These are phyloP conservation scores for Blepharisma stoltei DNA, from an alignment of 73 alveolate genomes.

Conservation along the genomic window DNA sequence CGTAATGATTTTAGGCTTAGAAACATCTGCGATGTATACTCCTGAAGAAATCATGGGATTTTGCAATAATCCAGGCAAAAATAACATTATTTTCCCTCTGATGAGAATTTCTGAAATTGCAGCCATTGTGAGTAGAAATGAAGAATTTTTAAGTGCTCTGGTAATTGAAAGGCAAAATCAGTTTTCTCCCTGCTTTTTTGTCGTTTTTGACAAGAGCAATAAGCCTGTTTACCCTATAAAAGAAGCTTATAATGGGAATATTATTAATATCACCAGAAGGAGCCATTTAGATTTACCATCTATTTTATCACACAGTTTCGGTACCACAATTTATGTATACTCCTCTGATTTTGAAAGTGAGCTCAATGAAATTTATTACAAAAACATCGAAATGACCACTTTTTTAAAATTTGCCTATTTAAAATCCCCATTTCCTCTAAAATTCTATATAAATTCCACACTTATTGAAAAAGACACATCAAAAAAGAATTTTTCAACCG, in stretches of 20 bases:
- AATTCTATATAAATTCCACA: too few species aligned
- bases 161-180: background rate
- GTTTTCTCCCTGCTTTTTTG: background rate
- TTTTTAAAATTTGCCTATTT: too few species aligned
- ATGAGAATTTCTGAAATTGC: background rate
- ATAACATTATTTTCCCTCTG: background rate
- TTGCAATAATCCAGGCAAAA: background rate
- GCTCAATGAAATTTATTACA: too few species aligned
- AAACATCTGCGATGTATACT: background rate
- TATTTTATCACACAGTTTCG: too few species aligned
- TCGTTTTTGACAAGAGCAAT: background rate
- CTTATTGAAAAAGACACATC: too few species aligned
- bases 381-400: too few species aligned
- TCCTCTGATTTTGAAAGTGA: background rate
- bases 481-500: too few species aligned
- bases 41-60: constrained; percentile 5
- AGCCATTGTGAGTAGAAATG: background rate
- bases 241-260: constrained; percentile 2
- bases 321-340: background rate
- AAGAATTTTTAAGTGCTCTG: background rate
- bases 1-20: too few species aligned
- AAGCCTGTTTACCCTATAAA: background rate
- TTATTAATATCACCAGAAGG: background rate
- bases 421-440: too few species aligned
- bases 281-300: too few species aligned